Conservation (phyloP, 2,329 filamentous ascomycete genomes). For the Arachnomyces sp. region DNA sequence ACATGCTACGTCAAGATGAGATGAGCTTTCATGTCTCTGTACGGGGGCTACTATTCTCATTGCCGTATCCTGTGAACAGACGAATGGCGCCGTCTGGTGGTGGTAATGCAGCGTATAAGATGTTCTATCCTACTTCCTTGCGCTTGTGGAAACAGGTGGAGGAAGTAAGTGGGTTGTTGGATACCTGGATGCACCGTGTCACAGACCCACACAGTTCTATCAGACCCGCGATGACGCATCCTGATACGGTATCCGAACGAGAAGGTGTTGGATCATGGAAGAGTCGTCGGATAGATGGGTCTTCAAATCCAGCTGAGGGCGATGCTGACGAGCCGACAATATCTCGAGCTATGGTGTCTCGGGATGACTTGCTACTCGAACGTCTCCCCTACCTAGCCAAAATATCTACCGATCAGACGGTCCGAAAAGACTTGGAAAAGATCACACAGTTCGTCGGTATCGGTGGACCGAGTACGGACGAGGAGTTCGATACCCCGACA, state of each 20-base stretch:
- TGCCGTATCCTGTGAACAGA: constrained; percentile 76
- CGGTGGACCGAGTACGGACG: constrained; percentile 35
- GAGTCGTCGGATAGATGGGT: constrained; percentile 10
- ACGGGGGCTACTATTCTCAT: constrained; percentile 71
- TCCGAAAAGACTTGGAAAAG: constrained; percentile 54
- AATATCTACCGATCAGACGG: constrained; percentile 41
- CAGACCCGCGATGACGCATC: constrained; percentile 31
- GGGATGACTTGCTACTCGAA: constrained; percentile 54
- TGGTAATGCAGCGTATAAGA: constrained; percentile 62
- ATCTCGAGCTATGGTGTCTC: constrained; percentile 26
- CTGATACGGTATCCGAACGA: constrained; percentile 1
- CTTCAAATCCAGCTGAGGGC: constrained; percentile 2
- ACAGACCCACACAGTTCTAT: constrained; percentile 29
- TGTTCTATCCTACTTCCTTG: constrained; percentile 84
- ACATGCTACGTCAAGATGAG: constrained; percentile 81
- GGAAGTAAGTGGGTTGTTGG: constrained; percentile 64
- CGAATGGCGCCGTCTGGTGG: constrained; percentile 34
- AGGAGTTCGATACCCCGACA: constrained; percentile 19
- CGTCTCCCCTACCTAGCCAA: constrained; percentile 75
- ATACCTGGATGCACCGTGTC: constrained; percentile 30
- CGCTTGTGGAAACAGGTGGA: constrained; percentile 78
- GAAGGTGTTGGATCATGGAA: constrained; percentile 33
- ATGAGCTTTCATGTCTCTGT: constrained; percentile 89
- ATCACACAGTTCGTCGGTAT: constrained; percentile 60
- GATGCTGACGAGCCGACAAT: constrained; percentile 3